These are phyloP conservation scores for Backusella liffmaniae DNA, from an alignment of 192 early-diverging fungal genomes.

Conservation along the genomic window DNA sequence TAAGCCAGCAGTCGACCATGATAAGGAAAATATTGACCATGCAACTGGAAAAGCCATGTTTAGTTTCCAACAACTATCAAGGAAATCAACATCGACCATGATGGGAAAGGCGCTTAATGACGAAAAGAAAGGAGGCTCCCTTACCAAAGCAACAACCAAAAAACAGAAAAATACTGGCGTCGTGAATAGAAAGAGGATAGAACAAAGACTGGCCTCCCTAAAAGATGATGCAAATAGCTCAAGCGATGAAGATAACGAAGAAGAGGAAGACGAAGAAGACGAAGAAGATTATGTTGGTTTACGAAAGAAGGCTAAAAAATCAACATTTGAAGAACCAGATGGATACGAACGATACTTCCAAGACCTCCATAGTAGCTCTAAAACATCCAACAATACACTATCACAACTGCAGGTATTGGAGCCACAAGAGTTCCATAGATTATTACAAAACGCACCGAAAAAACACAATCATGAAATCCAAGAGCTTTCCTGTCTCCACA, in stretches of 20 bases:
- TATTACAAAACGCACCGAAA: slow-evolving; percentile 49
- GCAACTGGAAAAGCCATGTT: slow-evolving; percentile 13
- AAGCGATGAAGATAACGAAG: slow-evolving; percentile 30
- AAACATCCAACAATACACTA: slow-evolving; percentile 88
- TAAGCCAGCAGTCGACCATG: neutral
- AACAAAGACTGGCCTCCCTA: slow-evolving; percentile 2
- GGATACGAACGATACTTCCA: slow-evolving; percentile 82
- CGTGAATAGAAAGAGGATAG: neutral
- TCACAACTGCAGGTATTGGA: slow-evolving; percentile 77
- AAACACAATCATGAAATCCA: slow-evolving; percentile 65
- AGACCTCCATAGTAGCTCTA: slow-evolving; percentile 53
- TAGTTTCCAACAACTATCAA: neutral
- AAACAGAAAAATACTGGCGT: neutral
- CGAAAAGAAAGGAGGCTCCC: neutral
- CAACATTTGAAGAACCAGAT: slow-evolving; percentile 19
- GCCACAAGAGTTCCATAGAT: slow-evolving; percentile 59
- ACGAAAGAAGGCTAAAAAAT: slow-evolving; percentile 25
- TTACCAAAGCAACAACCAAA: neutral
- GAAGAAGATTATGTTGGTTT: slow-evolving; percentile 16
- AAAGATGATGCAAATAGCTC: slow-evolving; percentile 38
- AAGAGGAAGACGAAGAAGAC: slow-evolving; percentile 24
- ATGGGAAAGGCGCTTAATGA: slow-evolving; percentile 16
- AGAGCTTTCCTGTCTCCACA: slow-evolving; percentile 52
- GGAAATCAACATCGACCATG: slow-evolving; percentile 13
- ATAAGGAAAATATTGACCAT: slow-evolving; percentile 19